These are phyloP conservation scores for Chlorella variabilis DNA, from an alignment of 163 green algal genomes.

Conservation along the genomic window DNA sequence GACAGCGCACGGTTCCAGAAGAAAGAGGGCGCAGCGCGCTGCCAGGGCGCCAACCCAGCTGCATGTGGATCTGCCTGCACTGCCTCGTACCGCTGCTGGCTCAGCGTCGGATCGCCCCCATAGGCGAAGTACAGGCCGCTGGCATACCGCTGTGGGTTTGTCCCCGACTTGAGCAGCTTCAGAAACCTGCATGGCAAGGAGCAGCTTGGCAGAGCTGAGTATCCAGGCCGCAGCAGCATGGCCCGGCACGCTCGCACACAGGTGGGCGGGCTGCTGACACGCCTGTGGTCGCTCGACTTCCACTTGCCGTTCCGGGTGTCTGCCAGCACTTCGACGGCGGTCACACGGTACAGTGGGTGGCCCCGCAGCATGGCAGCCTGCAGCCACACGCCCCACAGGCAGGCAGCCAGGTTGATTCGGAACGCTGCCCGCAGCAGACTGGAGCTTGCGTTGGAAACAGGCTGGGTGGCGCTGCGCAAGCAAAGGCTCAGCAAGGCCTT, in stretches of 20 bases:
- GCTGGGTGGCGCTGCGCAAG: no score
- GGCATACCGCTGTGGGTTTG: slow-evolving; percentile 67
- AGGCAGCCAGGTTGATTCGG: no score
- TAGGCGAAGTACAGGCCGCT: slow-evolving; percentile 78
- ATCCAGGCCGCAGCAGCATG: neutral
- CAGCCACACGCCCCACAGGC: no score
- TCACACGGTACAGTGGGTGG: slow-evolving; percentile 55
- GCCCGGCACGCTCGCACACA: no score
- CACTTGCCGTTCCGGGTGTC: slow-evolving; percentile 32
- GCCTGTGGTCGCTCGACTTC: slow-evolving; percentile 49
- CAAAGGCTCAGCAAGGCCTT: no score
- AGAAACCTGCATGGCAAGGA: slow-evolving; percentile 40
- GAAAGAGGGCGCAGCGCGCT: slow-evolving; percentile 67
- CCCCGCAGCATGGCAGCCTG: slow-evolving; percentile 41
- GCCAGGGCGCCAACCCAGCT: slow-evolving; percentile 36
- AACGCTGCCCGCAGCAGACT: no score
- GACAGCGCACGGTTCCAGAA: slow-evolving; percentile 80
- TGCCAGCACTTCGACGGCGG: slow-evolving; percentile 52
- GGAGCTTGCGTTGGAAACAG: no score
- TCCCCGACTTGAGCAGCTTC: slow-evolving; percentile 57
- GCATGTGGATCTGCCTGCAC: slow-evolving; percentile 27
- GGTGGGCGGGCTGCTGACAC: neutral
- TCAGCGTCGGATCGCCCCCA: slow-evolving; percentile 75
- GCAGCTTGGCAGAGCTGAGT: no score
- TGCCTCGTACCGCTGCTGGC: slow-evolving; percentile 61